A percentile compares a stretch with the other conserved stretches of the same genome.
Evolutionary conservation across 2,329 filamentous ascomycete genomes (phyloP).

Genomic region (Chaetomiaceae sp.): DNA sequence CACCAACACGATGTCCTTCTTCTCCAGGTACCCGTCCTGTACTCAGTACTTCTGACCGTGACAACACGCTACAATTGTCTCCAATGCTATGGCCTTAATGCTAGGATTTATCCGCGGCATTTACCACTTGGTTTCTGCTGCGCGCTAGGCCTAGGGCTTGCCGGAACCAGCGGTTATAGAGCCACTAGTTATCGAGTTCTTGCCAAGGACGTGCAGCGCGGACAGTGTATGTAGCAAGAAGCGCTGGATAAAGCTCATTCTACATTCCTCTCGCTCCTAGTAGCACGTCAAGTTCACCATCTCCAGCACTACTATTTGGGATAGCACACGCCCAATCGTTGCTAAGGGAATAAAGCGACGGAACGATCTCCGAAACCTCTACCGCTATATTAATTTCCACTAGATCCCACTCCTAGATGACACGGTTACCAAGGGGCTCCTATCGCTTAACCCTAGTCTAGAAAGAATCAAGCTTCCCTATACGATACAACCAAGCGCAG

Average conservation of each 20-base stretch:
- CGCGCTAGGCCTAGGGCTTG: conserved; percentile 5
- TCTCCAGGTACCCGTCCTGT: too few species aligned
- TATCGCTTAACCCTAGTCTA: background rate
- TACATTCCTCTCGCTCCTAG: conserved; percentile 1
- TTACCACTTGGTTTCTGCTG: conserved; percentile 4
- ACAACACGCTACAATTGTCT: too few species aligned
- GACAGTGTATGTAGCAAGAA: conserved; percentile 3
- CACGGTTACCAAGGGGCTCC: conserved; percentile 6
- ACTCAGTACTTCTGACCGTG: too few species aligned
- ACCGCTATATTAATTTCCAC: conserved; percentile 5
- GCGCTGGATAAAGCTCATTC: conserved; percentile 3
- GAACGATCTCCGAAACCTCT: conserved; percentile 7
- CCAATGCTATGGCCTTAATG: conserved; percentile 2
- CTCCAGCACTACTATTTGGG: conserved; percentile 1
- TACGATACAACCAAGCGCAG: conserved; percentile 3
- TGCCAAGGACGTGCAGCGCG: conserved; percentile 2
- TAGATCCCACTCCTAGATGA: conserved; percentile 4
- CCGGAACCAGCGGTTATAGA: conserved; percentile 3
- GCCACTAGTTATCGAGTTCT: conserved; percentile 2
- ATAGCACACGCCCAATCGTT: conserved; percentile 5
- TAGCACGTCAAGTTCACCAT: conserved; percentile 5
- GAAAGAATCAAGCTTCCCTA: background rate
- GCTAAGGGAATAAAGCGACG: conserved; percentile 2
- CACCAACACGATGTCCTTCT: too few species aligned
- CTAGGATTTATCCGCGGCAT: conserved; percentile 3